phyloP scores from a whole-genome alignment of 208 protist genomes.

The Trypanosoma vivax region DNA sequence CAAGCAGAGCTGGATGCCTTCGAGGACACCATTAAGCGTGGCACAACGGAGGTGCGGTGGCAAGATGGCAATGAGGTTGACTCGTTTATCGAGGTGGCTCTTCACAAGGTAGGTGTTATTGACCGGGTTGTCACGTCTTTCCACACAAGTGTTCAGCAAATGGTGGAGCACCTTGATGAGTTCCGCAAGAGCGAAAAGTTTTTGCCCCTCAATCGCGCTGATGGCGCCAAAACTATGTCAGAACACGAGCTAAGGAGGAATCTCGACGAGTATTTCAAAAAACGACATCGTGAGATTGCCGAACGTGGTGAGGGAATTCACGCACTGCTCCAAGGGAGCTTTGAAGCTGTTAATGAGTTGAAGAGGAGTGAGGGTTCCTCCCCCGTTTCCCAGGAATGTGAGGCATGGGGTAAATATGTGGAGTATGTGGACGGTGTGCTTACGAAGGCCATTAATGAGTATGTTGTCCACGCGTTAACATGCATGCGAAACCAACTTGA shows the following conservation, averaged over 20 bases:
- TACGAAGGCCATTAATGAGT: constrained; percentile 52
- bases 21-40: constrained; percentile 70
- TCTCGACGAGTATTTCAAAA: constrained; percentile 69
- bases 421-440: constrained; percentile 86
- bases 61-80: constrained; percentile 84
- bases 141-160: constrained; percentile 83
- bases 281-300: constrained; percentile 37
- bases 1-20: constrained; percentile 82
- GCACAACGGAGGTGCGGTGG: constrained; percentile 82
- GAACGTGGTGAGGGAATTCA: constrained; percentile 79
- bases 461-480: constrained; percentile 69
- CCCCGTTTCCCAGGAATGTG: constrained; percentile 23
- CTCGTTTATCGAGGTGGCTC: constrained; percentile 84
- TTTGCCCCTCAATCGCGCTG: constrained; percentile 78
- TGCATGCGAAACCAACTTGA: constrained; percentile 86
- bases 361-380: constrained; percentile 43
- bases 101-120: constrained; percentile 77
- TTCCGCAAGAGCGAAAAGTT: constrained; percentile 73
- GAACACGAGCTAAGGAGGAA: constrained; percentile 84
- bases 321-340: constrained; percentile 54
- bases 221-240: constrained; percentile 84
- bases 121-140: constrained; percentile 80
- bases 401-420: constrained; percentile 88
- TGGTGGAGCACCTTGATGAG: constrained; percentile 72
- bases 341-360: constrained; percentile 80